Evolutionary conservation across 2,329 filamentous ascomycete species (phyloP).

Genomic region (Ophiocordyceps camponoti-saundersi): DNA sequence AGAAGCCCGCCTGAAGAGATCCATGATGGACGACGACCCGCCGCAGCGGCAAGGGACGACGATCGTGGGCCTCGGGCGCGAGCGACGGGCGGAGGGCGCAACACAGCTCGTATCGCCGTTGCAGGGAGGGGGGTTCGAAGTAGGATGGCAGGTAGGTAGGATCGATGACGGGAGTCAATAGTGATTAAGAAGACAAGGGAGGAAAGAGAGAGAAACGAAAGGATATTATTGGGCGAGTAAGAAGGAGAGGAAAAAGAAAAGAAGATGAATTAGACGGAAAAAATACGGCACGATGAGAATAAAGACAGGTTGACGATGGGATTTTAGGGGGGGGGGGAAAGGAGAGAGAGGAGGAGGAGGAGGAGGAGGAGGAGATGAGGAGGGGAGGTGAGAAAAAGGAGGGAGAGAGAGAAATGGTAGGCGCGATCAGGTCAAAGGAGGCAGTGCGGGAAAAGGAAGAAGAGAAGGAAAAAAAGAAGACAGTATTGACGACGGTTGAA

Average conservation of each 20-base stretch:
- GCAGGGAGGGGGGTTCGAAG: background rate
- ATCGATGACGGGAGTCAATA: background rate
- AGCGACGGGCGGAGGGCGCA: background rate
- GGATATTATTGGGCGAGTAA: background rate
- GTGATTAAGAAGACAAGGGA: background rate
- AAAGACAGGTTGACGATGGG: background rate
- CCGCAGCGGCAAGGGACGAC: slow-evolving; percentile 26
- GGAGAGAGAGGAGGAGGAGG: background rate
- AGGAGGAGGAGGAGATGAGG: background rate
- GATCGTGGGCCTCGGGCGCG: background rate
- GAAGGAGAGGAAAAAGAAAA: background rate
- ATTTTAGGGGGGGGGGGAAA: too few species aligned
- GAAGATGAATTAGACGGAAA: too few species aligned
- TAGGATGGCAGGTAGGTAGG: too few species aligned
- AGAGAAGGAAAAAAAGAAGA: background rate
- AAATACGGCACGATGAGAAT: background rate
- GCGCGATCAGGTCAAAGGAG: background rate
- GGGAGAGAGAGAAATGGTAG: background rate
- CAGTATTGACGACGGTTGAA: slow-evolving; percentile 1
- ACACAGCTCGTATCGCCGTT: background rate
- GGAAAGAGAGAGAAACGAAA: background rate
- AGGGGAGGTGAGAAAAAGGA: background rate
- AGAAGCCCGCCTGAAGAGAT: slow-evolving; percentile 39
- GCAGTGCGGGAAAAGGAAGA: background rate
- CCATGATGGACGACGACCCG: slow-evolving; percentile 24